Conservation (phyloP, 2,329 filamentous ascomycete species). For the Aspergillus jensenii region DNA sequence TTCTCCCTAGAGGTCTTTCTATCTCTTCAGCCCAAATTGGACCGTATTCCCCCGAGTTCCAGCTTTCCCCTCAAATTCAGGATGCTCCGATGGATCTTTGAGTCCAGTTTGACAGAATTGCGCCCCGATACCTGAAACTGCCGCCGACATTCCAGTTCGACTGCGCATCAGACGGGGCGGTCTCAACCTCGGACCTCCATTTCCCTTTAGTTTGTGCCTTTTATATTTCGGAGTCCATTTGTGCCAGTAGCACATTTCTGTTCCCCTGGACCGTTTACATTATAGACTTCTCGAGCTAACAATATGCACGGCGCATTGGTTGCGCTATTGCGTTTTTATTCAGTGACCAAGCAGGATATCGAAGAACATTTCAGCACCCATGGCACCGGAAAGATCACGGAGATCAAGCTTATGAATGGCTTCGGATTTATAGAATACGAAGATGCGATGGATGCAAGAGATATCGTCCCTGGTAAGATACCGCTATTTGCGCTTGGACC, state of each 20-base stretch:
- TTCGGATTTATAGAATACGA: conserved; percentile 99
- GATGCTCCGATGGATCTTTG: conserved; percentile 17
- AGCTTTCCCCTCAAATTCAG: conserved; percentile 11
- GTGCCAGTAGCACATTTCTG: conserved; percentile 20
- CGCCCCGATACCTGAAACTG: conserved; percentile 6
- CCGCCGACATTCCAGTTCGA: background rate
- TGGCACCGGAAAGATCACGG: conserved; percentile 95
- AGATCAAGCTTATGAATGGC: conserved; percentile 99
- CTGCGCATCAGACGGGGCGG: background rate
- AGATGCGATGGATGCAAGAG: conserved; percentile 94
- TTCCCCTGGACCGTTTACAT: conserved; percentile 21
- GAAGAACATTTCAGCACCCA: conserved; percentile 93
- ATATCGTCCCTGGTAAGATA: conserved; percentile 90
- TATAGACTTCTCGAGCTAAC: conserved; percentile 31
- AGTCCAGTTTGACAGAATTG: conserved; percentile 14
- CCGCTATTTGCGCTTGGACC: conserved; percentile 9
- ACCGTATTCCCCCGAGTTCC: conserved; percentile 13
- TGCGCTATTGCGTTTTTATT: conserved; percentile 30
- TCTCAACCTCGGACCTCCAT: background rate
- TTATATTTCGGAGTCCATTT: conserved; percentile 9
- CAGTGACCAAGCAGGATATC: conserved; percentile 95
- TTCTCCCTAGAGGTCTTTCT: conserved; percentile 23
- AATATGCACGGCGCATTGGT: conserved; percentile 26
- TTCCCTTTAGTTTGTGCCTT: conserved; percentile 5
- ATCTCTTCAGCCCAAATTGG: conserved; percentile 20